Evolutionary conservation across 805 yeast genomes (phyloP), one percentile per base, ranked within the genome.

Genomic region (Teunomyces aglyptinius): DNA sequence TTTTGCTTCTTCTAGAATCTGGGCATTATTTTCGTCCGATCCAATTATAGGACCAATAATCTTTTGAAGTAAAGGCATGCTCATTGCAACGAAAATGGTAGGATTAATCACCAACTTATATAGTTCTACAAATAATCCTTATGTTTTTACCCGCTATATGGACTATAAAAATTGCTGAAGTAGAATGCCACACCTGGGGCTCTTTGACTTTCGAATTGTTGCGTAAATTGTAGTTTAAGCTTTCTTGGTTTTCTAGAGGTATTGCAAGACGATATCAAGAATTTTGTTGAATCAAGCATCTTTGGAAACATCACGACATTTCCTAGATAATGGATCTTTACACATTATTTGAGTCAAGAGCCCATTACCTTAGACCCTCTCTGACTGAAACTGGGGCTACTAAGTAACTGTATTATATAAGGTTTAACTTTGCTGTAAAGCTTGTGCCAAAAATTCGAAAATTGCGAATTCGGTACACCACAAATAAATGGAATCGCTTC

Each of bases 1-100:
- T 18, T 44, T 36, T 38, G 38, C 35, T n/a, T 45, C 41, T 7
- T 41, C 19, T 16, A 16, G 38, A n/a, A 19, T 34, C 19, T 34
- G 16, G 18, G n/a, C 24, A 13, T 12, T 13, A 32, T 45, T 29
- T 19, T 49, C 49, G 35, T 46, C 51, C 20, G 35, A 29, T 22
- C 49, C 52, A 24, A 48, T 38, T 20, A 48, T 38, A 3, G 26
- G 38, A 18, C 16, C 26, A 34, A 34, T 12, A 6, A 34, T 34
- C 22, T 19, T 34, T 16, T 34, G 38, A 16, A 34, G n/a, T 18
- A 34, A 18, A 11, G 26, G 8, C 38, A 34, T 34, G 6, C 8
- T 13, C 6, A 12, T 4, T 5, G 5, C 8, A 31, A 13, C 4
- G 11, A 31, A 3, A 13, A 13, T 31, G 3, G 10, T 3, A 5